Base-by-base conservation (phyloP, 352 stramenopile species). In the Blastocystis sp. region DNA sequence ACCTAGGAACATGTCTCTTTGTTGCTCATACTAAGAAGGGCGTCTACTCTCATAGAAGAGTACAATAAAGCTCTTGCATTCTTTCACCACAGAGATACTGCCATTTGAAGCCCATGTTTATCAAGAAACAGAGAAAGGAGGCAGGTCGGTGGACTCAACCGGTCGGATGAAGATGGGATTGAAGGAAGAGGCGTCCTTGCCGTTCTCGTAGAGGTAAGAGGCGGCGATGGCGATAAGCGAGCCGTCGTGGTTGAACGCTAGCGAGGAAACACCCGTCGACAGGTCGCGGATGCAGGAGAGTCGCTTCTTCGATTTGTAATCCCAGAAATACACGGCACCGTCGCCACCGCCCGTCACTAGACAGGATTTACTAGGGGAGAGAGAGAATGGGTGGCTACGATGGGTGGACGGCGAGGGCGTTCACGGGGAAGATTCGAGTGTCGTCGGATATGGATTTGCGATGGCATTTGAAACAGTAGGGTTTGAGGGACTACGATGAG, bases 391-490 rank as follows among this genome's bases (percentile, higher is more conserved):
- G 16, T 36, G 16, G 16, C 24, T 61, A 91, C 27, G 84, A 90
- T 49, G 91, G 91, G 85, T 94, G 91, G 86, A 94, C 93, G 3
- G 90, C 90, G 29, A 94, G 87, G 11, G 90, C 84, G 73, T 94
- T 93, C 0, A 94, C 90, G 0, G 91, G 91, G 86, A 91, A 94
- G 51, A 90, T 87, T 44, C 88, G 90, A 79, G 93, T 88, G 7
- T 24, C 63, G 84, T 90, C 90, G 76, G 92, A 89, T 54, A 93
- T 87, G 81, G 92, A 93, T 86, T 91, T 90, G 21, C 91, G 90
- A 73, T 94, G 91, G 81, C 91, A 94, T 73, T 94, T 94, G 88
- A 94, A 94, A 40, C 90, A 91, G 67, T 94, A 94, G 81, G 90
- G 92, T 18, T 65, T 79, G 7, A 59, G 42, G 1, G 21, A 36